Evolutionary conservation across 2,329 filamentous ascomycete species (phyloP).

Genomic region (Periconia digitata): DNA sequence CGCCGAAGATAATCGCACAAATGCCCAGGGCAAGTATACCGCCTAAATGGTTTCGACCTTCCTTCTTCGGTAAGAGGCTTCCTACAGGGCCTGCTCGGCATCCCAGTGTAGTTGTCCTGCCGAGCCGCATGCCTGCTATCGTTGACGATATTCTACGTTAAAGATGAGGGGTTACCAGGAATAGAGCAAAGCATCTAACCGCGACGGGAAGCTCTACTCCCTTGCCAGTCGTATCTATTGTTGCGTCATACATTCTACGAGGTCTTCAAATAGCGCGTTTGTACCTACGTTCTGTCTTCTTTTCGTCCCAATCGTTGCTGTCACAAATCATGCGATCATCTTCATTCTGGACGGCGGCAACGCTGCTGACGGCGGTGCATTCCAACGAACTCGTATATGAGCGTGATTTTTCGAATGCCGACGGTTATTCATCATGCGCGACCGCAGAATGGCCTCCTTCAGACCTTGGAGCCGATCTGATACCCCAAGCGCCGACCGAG

Average conservation of each 20-base stretch:
- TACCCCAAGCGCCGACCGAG: slow-evolving; percentile 45
- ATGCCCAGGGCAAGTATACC: not conserved
- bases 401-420: slow-evolving; percentile 33
- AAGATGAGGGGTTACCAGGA: slow-evolving; percentile 13
- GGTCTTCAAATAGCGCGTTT: not conserved
- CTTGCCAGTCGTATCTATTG: not conserved
- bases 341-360: slow-evolving; percentile 10
- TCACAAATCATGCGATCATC: slow-evolving; percentile 25
- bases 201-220: slow-evolving; percentile 26
- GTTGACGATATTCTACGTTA: slow-evolving; percentile 8
- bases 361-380: slow-evolving; percentile 18
- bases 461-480: slow-evolving; percentile 39
- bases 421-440: slow-evolving; percentile 35
- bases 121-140: slow-evolving; percentile 22
- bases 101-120: slow-evolving; percentile 19
- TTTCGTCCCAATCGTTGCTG: too few relatives aligned
- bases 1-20: too few relatives aligned
- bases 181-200: slow-evolving; percentile 22
- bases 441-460: slow-evolving; percentile 47
- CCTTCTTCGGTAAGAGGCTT: slow-evolving; percentile 28
- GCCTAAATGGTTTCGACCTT: slow-evolving; percentile 21
- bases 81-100: slow-evolving; percentile 17
- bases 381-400: slow-evolving; percentile 30
- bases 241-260: slow-evolving; percentile 5
- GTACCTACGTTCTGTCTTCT: too few relatives aligned